Percentiles rank a stretch among this genome's conserved stretches.
phyloP scores from a whole-genome alignment of 1,284 basidiomycete genomes.

The Heliocybe sulcata region DNA sequence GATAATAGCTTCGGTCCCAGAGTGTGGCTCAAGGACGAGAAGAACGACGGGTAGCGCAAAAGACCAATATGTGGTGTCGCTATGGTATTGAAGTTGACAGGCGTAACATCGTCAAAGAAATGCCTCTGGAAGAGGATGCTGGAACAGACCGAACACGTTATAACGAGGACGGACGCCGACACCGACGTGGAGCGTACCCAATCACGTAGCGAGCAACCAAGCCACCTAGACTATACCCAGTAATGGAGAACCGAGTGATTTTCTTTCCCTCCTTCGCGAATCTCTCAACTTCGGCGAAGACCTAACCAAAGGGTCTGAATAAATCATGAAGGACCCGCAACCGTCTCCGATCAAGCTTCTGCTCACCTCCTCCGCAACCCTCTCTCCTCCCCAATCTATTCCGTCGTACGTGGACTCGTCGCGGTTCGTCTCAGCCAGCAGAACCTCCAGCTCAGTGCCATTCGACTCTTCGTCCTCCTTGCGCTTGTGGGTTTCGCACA shows the following conservation, averaged over 20 bases:
- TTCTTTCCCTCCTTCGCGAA: slow-evolving; percentile 44
- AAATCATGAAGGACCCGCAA: background rate
- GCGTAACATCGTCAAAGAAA: slow-evolving; percentile 63
- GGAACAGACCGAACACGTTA: slow-evolving; percentile 6
- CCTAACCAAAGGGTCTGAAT: slow-evolving; percentile 23
- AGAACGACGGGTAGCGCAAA: slow-evolving; percentile 48
- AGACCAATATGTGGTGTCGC: slow-evolving; percentile 80
- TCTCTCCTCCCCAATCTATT: slow-evolving; percentile 57
- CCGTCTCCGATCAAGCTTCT: background rate
- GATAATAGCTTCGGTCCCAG: slow-evolving; percentile 75
- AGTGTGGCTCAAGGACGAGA: slow-evolving; percentile 48
- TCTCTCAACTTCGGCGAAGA: slow-evolving; percentile 41
- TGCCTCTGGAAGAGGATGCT: slow-evolving; percentile 59
- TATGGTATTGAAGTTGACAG: slow-evolving; percentile 77
- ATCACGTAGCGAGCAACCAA: slow-evolving; percentile 73
- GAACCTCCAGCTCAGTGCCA: slow-evolving; percentile 29
- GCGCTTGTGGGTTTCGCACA: slow-evolving; percentile 27
- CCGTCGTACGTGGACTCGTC: slow-evolving; percentile 56
- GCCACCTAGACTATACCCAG: slow-evolving; percentile 80
- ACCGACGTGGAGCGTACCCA: slow-evolving; percentile 37
- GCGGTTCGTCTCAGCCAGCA: slow-evolving; percentile 40
- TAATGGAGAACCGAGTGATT: slow-evolving; percentile 63
- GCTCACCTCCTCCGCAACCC: slow-evolving; percentile 58
- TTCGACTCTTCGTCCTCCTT: slow-evolving; percentile 15
- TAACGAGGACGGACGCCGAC: background rate